Conservation (phyloP, 225 moss, liverwort and hornwort species). For the Polytrichum formosum region DNA sequence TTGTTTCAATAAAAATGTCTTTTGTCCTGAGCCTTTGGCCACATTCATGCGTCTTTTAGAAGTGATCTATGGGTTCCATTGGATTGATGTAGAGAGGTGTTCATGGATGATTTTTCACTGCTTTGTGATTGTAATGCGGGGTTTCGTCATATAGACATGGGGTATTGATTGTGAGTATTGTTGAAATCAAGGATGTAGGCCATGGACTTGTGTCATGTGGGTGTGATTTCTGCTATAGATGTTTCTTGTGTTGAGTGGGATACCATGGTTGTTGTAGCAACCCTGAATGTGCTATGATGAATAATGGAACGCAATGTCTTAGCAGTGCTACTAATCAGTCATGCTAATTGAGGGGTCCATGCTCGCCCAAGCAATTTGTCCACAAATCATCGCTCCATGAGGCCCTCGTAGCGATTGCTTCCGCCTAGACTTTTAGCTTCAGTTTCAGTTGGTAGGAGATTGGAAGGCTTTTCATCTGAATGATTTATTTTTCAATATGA, state of each 20-base stretch:
- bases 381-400: constrained; percentile 97
- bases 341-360: constrained; percentile 99
- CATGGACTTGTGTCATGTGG: constrained; percentile 21
- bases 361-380: constrained; percentile 92
- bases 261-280: constrained; percentile 64
- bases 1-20: constrained; percentile 19
- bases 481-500: no score
- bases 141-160: constrained; percentile 23
- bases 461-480: no score
- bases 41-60: constrained; percentile 41
- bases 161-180: constrained; percentile 22
- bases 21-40: constrained; percentile 29
- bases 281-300: constrained; percentile 78
- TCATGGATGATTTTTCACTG: constrained; percentile 16
- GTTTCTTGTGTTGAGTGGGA: constrained; percentile 65
- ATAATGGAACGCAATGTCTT: constrained; percentile 87
- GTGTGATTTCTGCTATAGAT: constrained; percentile 45
- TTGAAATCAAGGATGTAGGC: constrained; percentile 13
- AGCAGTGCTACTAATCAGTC: constrained; percentile 84
- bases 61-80: constrained; percentile 21
- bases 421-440: no score
- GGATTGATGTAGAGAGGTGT: constrained; percentile 24
- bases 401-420: no score
- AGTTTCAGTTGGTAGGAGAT: no score
- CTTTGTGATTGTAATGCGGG: constrained; percentile 24